A percentile compares a stretch with the other conserved stretches of the same genome.
These are phyloP conservation scores for Yarrowia sp. DNA, from an alignment of 805 yeast species.

Conservation along the genomic window DNA sequence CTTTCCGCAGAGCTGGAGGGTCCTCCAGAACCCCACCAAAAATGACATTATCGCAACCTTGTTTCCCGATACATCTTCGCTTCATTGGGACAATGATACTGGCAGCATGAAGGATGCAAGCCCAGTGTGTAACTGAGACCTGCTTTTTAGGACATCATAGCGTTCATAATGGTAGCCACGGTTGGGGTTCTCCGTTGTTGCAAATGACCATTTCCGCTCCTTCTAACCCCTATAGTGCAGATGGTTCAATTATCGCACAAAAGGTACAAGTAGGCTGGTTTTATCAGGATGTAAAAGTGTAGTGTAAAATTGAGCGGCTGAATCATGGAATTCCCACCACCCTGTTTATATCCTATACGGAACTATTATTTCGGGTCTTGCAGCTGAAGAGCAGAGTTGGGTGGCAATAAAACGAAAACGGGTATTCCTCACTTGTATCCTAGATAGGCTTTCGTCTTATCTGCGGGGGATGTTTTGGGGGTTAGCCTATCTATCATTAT, in stretches of 20 bases:
- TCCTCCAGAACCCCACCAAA: not conserved
- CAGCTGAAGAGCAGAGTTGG: not conserved
- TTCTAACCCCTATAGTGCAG: not conserved
- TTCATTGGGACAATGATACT: not conserved
- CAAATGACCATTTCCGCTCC: too few species aligned
- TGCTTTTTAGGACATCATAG: not conserved
- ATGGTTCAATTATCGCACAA: not conserved
- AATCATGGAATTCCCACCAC: too few species aligned
- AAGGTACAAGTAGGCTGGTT: not conserved
- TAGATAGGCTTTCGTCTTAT: not conserved
- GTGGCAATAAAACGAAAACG: slow-evolving; percentile 2
- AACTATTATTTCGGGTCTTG: not conserved
- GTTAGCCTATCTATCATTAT: too few species aligned
- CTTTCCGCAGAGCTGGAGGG: too few species aligned
- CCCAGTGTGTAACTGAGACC: not conserved
- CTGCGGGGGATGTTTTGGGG: not conserved
- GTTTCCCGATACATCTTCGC: not conserved
- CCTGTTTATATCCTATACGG: too few species aligned
- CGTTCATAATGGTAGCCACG: too few species aligned
- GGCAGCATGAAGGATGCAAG: not conserved
- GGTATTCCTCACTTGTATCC: too few species aligned
- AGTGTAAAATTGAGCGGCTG: not conserved
- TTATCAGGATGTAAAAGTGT: too few species aligned
- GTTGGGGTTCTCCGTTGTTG: too few species aligned
- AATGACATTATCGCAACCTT: slow-evolving; percentile 1